These are phyloP conservation scores for Pelargonium hybrid DNA, from an alignment of 441 rosid genomes.

Conservation along the genomic window DNA sequence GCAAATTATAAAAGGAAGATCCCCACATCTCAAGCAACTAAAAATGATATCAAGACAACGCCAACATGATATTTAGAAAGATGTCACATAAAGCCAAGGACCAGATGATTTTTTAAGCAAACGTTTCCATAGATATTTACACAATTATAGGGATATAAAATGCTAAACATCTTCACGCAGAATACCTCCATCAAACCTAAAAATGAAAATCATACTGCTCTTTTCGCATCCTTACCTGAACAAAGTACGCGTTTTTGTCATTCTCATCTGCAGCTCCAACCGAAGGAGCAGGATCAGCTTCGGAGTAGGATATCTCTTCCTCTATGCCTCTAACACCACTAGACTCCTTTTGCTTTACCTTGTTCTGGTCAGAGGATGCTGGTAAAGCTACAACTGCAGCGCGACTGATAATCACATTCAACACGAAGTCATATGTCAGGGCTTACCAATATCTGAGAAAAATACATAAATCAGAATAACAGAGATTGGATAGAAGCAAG, in stretches of 20 bases:
- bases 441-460: neutral
- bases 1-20: no score
- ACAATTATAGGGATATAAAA: no score
- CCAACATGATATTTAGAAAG: neutral
- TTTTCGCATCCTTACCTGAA: slow-evolving; percentile 36
- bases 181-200: neutral
- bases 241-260: slow-evolving; percentile 37
- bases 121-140: neutral
- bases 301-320: slow-evolving; percentile 24
- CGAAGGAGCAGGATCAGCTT: slow-evolving; percentile 31
- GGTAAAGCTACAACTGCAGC: slow-evolving; percentile 23
- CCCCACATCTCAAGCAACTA: no score
- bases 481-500: neutral
- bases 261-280: slow-evolving; percentile 44
- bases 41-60: no score
- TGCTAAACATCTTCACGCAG: neutral
- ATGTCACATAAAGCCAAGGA: neutral
- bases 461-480: neutral
- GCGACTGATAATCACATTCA: slow-evolving; percentile 30
- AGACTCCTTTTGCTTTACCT: slow-evolving; percentile 31
- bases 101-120: neutral
- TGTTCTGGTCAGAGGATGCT: slow-evolving; percentile 22
- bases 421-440: slow-evolving; percentile 11
- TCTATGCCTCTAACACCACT: slow-evolving; percentile 28
- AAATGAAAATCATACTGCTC: neutral